Evolutionary conservation across 768 basidiomycete genomes (phyloP).

Genomic region (Rhodotorula sphaerocarpa): DNA sequence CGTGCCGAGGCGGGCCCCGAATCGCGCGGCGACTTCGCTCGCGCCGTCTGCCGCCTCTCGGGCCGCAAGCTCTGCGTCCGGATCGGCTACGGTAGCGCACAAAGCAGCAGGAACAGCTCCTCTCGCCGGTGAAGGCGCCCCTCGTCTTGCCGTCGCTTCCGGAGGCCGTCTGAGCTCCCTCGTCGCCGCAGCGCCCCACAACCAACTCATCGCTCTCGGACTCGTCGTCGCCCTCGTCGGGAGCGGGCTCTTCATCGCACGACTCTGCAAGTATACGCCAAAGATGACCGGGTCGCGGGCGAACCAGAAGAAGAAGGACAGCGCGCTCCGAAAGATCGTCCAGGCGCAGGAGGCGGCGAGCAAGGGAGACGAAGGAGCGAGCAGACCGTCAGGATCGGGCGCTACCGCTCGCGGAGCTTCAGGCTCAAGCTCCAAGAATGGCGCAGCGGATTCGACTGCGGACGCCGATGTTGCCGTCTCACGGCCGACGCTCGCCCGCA

Average conservation of each 20-base stretch:
- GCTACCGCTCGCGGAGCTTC: not conserved
- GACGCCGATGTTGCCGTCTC: no score
- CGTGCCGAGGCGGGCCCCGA: conserved; percentile 1
- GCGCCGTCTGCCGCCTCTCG: not conserved
- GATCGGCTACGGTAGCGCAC: no score
- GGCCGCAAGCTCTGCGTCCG: no score
- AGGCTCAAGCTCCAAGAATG: no score
- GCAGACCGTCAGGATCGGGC: not conserved
- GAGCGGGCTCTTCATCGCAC: not conserved
- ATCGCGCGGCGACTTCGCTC: not conserved
- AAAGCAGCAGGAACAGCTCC: no score
- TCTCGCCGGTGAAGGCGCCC: no score
- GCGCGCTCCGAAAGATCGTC: not conserved
- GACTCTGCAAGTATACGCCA: conserved; percentile 1
- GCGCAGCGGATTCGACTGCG: no score
- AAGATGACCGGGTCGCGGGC: not conserved
- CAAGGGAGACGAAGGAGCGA: not conserved
- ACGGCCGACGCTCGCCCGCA: not conserved
- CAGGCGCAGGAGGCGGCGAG: conserved; percentile 4
- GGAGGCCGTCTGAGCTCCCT: not conserved
- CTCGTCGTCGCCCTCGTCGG: conserved; percentile 8
- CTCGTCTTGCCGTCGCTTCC: not conserved
- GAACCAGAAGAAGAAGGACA: not conserved
- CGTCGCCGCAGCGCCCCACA: not conserved
- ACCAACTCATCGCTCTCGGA: conserved; percentile 9